phyloP scores from a whole-genome alignment of 176 grass and related monocot genomes.

The Themeda triandra region DNA sequence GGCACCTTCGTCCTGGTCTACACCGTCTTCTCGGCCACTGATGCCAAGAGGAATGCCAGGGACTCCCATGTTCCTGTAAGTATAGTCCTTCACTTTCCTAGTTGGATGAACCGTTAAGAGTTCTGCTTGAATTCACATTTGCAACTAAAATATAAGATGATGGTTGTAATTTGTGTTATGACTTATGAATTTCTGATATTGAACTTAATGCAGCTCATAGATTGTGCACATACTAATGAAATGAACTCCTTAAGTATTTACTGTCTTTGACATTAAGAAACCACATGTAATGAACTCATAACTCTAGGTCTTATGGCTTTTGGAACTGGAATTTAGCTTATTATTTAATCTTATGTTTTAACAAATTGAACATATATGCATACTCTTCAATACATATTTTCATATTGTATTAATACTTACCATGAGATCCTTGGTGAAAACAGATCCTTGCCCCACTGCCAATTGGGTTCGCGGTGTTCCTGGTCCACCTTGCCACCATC shows the following conservation, averaged over 20 bases:
- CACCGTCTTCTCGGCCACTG: slow-evolving; percentile 94
- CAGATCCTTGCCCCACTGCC: slow-evolving; percentile 90
- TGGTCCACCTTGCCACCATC: slow-evolving; percentile 95
- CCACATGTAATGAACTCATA: not conserved
- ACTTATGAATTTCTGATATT: not conserved
- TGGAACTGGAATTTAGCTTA: not conserved
- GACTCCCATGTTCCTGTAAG: slow-evolving; percentile 95
- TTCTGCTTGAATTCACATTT: not conserved
- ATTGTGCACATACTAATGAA: not conserved
- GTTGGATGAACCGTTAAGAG: not conserved
- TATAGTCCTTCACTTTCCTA: slow-evolving; percentile 9
- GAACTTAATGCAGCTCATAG: not conserved
- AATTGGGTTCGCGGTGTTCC: slow-evolving; percentile 93
- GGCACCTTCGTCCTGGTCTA: slow-evolving; percentile 93
- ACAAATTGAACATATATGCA: not conserved
- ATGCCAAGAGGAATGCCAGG: slow-evolving; percentile 90
- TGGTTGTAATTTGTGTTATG: not conserved
- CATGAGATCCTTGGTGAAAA: slow-evolving; percentile 19
- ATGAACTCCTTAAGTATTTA: not conserved
- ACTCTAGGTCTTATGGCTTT: not conserved
- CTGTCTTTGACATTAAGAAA: not conserved
- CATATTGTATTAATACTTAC: not conserved
- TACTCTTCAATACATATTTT: not conserved
- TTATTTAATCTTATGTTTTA: not conserved
- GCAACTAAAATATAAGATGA: not conserved